phyloP scores from a whole-genome alignment of 1,139 yeast species.

The Yamadazyma oceani region DNA sequence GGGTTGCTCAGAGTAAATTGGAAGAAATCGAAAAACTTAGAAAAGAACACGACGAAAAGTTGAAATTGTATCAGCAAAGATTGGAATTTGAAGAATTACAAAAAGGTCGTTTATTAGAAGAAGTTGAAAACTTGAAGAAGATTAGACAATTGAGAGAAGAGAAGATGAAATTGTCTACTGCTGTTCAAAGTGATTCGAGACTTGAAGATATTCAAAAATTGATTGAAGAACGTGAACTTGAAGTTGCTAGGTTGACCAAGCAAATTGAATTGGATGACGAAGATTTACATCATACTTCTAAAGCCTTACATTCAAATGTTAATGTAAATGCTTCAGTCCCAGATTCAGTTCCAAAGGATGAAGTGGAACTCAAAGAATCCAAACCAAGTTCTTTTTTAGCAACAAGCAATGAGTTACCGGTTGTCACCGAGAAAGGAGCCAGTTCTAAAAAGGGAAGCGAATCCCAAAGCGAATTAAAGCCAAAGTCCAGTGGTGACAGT shows the following conservation, averaged over 20 bases:
- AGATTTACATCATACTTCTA: constrained; percentile 20
- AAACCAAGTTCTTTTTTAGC: constrained; percentile 20
- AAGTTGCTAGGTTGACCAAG: constrained; percentile 33
- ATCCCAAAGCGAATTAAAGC: too few species aligned
- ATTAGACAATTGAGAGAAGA: constrained; percentile 41
- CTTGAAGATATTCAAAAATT: constrained; percentile 33
- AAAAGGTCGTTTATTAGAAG: constrained; percentile 35
- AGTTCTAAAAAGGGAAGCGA: constrained; percentile 7
- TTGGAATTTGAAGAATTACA: constrained; percentile 38
- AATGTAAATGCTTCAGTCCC: constrained; percentile 17
- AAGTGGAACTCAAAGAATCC: constrained; percentile 2
- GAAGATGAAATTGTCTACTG: constrained; percentile 32
- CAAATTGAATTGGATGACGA: constrained; percentile 36
- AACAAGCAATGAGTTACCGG: constrained; percentile 25
- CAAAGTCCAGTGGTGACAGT: too few species aligned
- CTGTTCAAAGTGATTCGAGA: constrained; percentile 24
- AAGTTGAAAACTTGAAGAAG: constrained; percentile 40
- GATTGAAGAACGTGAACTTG: constrained; percentile 37
- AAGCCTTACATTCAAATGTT: constrained; percentile 15
- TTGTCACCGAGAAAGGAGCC: constrained; percentile 15
- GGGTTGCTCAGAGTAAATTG: constrained; percentile 33
- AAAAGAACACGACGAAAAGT: constrained; percentile 33
- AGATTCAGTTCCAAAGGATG: constrained; percentile 18
- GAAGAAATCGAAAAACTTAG: constrained; percentile 36
- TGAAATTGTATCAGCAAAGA: constrained; percentile 30